Base-by-base conservation (phyloP, 257 asterid genomes). In the Nicotiana paniculata region DNA sequence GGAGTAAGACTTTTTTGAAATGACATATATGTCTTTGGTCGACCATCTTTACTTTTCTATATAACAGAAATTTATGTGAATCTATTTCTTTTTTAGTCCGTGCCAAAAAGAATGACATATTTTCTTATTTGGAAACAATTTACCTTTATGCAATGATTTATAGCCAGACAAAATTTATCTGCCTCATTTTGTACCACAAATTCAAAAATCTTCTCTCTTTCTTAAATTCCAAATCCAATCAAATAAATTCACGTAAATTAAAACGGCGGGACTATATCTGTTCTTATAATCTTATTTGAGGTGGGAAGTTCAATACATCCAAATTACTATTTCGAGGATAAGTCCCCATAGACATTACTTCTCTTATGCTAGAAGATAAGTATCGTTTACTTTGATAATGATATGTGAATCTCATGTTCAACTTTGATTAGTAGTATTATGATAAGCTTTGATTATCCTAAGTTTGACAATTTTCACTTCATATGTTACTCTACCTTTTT, bases 211-310 rank as follows among this genome's bases (percentile, higher is more conserved):
- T 0, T 32, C 0, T 32, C 3, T 30, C 0, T 32, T 32, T 32
- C 3, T 32, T 2, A 32, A 32, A 32, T 0, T 32, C 0, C 33
- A 3, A 2, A 0, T 0, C 3, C 3, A 2, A 0, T 32, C 33
- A 32, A 9, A 48, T 1, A 9, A 9, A 2, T 10, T 48, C 1
- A 37, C 0, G 0, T 4, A 35, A 35, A 35, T 0, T 35, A 0
- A 35, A 35, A 37, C 7, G 5, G 7, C 5, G 0, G 43, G 1
- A 5, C 0, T 28, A 28, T 28, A 28, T 28, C 1, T 28, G 1
- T 28, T 28, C 30, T 1, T 46, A 51, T 53, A 53, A 53, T 53
- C 18, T 53, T 53, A 53, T 53, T 4, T 11, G 18, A 13, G 64
- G 26, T 58, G 9, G 63, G 21, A 65, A 30, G 43, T 2, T 67